phyloP scores from a whole-genome alignment of 2,329 filamentous ascomycete genomes.

The Didymella lethalis region DNA sequence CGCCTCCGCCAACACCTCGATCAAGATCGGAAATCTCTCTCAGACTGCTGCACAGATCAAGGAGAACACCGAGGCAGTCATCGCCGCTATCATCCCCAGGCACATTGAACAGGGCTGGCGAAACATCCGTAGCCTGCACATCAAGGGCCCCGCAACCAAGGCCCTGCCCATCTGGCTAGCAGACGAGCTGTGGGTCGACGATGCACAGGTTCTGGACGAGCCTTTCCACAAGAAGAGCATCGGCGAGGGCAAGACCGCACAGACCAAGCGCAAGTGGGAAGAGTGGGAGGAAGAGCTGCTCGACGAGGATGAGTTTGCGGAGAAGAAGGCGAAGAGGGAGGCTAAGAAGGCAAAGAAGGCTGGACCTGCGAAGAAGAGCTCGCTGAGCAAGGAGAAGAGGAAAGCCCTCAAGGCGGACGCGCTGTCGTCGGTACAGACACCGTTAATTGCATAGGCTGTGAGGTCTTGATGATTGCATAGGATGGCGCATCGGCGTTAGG shows the following conservation, averaged over 20 bases:
- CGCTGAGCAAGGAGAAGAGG: slow-evolving; percentile 57
- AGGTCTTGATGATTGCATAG: slow-evolving; percentile 21
- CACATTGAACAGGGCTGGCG: slow-evolving; percentile 87
- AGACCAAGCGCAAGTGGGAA: slow-evolving; percentile 51
- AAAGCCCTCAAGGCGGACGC: slow-evolving; percentile 60
- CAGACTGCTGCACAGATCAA: slow-evolving; percentile 79
- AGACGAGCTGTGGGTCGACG: slow-evolving; percentile 87
- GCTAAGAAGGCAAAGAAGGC: slow-evolving; percentile 61
- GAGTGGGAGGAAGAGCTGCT: slow-evolving; percentile 50
- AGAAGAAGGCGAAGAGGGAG: slow-evolving; percentile 48
- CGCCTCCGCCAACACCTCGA: slow-evolving; percentile 78
- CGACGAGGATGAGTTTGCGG: slow-evolving; percentile 45
- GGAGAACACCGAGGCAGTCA: slow-evolving; percentile 79
- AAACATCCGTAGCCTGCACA: slow-evolving; percentile 82
- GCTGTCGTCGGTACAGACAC: slow-evolving; percentile 53
- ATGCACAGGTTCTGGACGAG: slow-evolving; percentile 72
- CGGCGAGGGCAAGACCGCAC: slow-evolving; percentile 35
- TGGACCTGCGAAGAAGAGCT: slow-evolving; percentile 41
- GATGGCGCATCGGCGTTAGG: slow-evolving; percentile 33
- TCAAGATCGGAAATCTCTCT: slow-evolving; percentile 78
- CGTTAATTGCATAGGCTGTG: slow-evolving; percentile 37
- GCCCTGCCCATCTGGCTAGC: slow-evolving; percentile 95
- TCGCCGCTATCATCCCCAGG: slow-evolving; percentile 71
- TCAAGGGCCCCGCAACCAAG: slow-evolving; percentile 89
- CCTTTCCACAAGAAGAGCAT: slow-evolving; percentile 46